Percentiles rank a stretch among this genome's conserved stretches.
Evolutionary conservation across 2,329 filamentous ascomycete species (phyloP).

Genomic region (Phaeosphaeria sp.): DNA sequence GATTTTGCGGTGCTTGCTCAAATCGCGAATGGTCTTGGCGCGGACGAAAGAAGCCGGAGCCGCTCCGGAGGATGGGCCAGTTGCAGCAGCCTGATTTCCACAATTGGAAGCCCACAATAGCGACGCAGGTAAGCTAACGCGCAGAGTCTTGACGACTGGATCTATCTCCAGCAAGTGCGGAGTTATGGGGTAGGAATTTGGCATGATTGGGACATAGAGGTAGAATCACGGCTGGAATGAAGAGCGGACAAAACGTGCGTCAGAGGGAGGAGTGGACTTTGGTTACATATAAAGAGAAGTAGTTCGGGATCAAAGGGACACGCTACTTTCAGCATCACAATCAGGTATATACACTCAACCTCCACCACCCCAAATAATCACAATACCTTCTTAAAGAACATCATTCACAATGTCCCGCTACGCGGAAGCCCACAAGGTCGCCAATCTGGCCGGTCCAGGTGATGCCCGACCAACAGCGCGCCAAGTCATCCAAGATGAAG

Average conservation of each 20-base stretch:
- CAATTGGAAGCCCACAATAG: background rate
- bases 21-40: background rate
- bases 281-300: background rate
- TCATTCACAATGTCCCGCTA: slow-evolving; percentile 1
- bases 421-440: slow-evolving; percentile 4
- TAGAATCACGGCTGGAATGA: background rate
- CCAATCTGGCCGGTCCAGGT: slow-evolving; percentile 36
- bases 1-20: background rate
- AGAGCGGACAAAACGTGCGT: background rate
- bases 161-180: background rate
- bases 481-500: slow-evolving; percentile 49
- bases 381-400: background rate
- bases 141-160: background rate
- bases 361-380: background rate
- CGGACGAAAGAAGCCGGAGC: background rate
- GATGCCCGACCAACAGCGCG: slow-evolving; percentile 52
- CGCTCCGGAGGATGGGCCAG: background rate
- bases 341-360: background rate
- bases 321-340: background rate
- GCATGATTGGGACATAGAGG: background rate
- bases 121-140: background rate
- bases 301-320: background rate
- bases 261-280: background rate
- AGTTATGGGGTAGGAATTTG: background rate
- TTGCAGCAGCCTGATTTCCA: background rate